phyloP scores from a whole-genome alignment of 352 stramenopile species.

The Phytophthora hybrid region DNA sequence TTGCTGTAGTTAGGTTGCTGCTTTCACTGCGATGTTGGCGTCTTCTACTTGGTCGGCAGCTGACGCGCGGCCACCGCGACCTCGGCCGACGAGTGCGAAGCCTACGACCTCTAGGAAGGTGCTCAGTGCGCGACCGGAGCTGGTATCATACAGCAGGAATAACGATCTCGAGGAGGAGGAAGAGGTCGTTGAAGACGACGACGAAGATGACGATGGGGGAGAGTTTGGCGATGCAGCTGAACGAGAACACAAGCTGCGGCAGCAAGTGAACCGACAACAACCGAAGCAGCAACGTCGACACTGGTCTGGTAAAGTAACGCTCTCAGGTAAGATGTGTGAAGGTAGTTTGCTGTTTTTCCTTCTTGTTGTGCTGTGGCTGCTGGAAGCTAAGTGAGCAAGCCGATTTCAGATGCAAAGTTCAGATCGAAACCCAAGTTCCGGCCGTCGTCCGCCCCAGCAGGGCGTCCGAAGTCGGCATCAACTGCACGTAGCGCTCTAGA shows the following conservation, averaged over 20 bases:
- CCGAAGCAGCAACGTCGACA: conserved; percentile 23
- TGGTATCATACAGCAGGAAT: conserved; percentile 30
- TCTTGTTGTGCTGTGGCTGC: background rate
- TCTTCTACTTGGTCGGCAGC: conserved; percentile 33
- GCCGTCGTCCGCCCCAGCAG: conserved; percentile 64
- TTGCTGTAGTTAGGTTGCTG: conserved; percentile 8
- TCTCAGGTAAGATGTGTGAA: conserved; percentile 12
- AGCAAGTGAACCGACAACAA: conserved; percentile 13
- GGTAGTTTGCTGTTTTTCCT: too few species aligned
- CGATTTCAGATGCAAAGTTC: conserved; percentile 18
- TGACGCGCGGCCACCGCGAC: conserved; percentile 21
- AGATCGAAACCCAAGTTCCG: conserved; percentile 42
- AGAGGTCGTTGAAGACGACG: conserved; percentile 46
- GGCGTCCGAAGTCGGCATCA: conserved; percentile 40
- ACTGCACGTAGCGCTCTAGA: conserved; percentile 11
- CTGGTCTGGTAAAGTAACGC: conserved; percentile 21
- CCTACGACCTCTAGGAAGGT: conserved; percentile 28
- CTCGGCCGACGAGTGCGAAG: conserved; percentile 64
- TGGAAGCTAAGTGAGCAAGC: background rate
- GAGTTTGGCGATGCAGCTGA: conserved; percentile 55
- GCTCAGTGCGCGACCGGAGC: conserved; percentile 22
- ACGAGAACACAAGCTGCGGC: conserved; percentile 23
- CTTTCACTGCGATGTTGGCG: conserved; percentile 12
- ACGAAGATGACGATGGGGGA: conserved; percentile 36
- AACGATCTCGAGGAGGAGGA: conserved; percentile 35